Conservation (phyloP, 208 protist genomes). For the Trypanosoma avium region DNA sequence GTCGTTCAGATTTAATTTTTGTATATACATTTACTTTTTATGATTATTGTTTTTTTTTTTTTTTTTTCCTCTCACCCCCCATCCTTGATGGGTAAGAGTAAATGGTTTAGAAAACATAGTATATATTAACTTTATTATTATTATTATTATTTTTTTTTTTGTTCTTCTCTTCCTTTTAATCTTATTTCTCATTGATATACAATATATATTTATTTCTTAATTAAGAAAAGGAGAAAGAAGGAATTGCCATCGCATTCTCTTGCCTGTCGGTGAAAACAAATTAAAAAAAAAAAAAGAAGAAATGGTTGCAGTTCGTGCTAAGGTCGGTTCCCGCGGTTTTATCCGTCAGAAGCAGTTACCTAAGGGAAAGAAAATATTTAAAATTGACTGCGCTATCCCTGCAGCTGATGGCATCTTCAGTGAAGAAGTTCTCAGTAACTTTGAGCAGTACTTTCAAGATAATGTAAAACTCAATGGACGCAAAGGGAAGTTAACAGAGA, state of each 20-base stretch:
- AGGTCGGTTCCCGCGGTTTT: constrained; percentile 86
- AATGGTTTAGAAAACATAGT: too few species aligned
- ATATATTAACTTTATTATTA: background rate
- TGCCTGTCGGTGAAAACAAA: background rate
- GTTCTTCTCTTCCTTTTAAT: background rate
- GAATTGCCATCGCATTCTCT: background rate
- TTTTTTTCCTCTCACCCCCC: constrained; percentile 2
- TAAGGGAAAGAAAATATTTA: constrained; percentile 91
- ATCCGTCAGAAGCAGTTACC: constrained; percentile 80
- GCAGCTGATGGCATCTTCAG: constrained; percentile 67
- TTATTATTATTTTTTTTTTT: constrained; percentile 16
- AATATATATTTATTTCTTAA: background rate
- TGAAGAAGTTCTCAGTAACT: constrained; percentile 83
- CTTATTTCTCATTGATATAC: background rate
- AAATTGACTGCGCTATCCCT: constrained; percentile 62
- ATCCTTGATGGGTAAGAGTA: background rate
- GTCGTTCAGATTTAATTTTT: too few species aligned
- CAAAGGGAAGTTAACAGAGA: constrained; percentile 95
- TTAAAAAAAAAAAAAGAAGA: constrained; percentile 6
- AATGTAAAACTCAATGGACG: constrained; percentile 98
- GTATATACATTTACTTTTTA: too few species aligned
- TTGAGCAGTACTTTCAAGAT: constrained; percentile 96
- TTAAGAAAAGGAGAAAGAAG: background rate
- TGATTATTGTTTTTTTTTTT: too few species aligned
- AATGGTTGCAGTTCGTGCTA: constrained; percentile 91